phyloP scores from a whole-genome alignment of 768 basidiomycete species.

The Hygrocybe punicea region DNA sequence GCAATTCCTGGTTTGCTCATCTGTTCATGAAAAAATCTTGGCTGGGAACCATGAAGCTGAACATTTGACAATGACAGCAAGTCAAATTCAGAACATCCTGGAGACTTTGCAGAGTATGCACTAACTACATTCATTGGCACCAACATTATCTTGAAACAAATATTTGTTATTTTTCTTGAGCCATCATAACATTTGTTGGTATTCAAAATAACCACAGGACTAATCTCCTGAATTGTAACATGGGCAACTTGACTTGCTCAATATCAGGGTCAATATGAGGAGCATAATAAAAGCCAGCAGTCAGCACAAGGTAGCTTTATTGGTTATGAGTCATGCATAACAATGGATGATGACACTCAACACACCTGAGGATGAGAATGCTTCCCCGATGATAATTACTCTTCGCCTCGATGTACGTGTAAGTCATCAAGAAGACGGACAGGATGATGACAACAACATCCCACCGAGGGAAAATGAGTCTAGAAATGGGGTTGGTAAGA shows the following conservation, averaged over 20 bases:
- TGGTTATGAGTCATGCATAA: constrained; percentile 8
- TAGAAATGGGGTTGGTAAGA: constrained; percentile 29
- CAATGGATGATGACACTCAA: neutral
- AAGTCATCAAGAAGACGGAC: constrained; percentile 96
- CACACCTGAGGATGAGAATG: constrained; percentile 87
- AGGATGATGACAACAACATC: constrained; percentile 93
- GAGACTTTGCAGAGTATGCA: constrained; percentile 56
- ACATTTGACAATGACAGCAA: constrained; percentile 43
- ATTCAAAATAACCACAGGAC: neutral
- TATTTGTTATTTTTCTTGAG: neutral
- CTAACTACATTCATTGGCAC: no score
- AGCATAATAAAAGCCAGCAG: constrained; percentile 90
- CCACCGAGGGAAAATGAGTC: constrained; percentile 97
- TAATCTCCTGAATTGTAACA: constrained; percentile 31
- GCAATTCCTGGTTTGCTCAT: constrained; percentile 49
- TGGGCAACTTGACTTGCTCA: constrained; percentile 38
- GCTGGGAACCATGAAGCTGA: constrained; percentile 59
- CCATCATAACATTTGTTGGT: no score
- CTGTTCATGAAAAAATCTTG: constrained; percentile 50
- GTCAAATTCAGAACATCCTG: constrained; percentile 44
- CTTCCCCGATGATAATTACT: constrained; percentile 97
- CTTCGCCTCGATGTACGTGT: constrained; percentile 98
- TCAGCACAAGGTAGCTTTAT: constrained; percentile 82
- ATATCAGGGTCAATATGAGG: constrained; percentile 47
- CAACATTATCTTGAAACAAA: no score